These are phyloP conservation scores for Hypoxylon perforatum DNA, from an alignment of 495 filamentous ascomycete species.

Conservation along the genomic window DNA sequence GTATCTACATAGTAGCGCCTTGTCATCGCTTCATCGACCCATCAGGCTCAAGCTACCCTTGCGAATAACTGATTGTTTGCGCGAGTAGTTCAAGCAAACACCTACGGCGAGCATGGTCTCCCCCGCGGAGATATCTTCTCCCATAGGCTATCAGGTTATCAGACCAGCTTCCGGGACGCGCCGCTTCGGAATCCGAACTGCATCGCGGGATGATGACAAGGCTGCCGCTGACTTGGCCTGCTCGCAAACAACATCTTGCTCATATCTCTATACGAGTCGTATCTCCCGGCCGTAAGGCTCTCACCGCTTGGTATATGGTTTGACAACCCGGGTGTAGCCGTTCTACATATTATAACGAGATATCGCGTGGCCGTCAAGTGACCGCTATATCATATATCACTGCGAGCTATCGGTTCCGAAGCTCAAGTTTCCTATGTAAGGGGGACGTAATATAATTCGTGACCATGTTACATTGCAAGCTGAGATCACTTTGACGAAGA, in stretches of 20 bases:
- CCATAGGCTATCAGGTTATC: slow-evolving; percentile 23
- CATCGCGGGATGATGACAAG: slow-evolving; percentile 21
- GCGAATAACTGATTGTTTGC: slow-evolving; percentile 8
- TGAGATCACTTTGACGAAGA: slow-evolving; percentile 7
- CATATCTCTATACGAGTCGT: slow-evolving; percentile 10
- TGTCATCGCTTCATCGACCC: too few relatives aligned
- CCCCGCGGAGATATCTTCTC: neutral
- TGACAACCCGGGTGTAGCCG: slow-evolving; percentile 4
- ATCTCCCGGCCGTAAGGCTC: slow-evolving; percentile 37
- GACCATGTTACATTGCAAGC: slow-evolving; percentile 1
- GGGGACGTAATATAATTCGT: slow-evolving; percentile 1
- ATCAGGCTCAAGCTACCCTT: neutral
- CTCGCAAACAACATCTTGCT: slow-evolving; percentile 13
- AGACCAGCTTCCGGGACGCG: slow-evolving; percentile 13
- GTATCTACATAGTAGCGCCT: too few relatives aligned
- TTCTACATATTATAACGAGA: slow-evolving; percentile 1
- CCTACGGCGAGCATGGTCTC: neutral
- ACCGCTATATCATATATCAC: neutral
- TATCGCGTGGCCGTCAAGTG: slow-evolving; percentile 6
- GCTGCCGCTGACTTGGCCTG: slow-evolving; percentile 15
- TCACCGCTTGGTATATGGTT: neutral
- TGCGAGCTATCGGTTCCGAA: neutral
- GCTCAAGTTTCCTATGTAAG: slow-evolving; percentile 16
- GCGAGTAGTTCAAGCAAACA: slow-evolving; percentile 31
- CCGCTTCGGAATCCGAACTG: neutral